Evolutionary conservation across 1,284 basidiomycete genomes (phyloP), one percentile per base, ranked within the genome.

Genomic region (Cutaneotrichosporon cavernicola): DNA sequence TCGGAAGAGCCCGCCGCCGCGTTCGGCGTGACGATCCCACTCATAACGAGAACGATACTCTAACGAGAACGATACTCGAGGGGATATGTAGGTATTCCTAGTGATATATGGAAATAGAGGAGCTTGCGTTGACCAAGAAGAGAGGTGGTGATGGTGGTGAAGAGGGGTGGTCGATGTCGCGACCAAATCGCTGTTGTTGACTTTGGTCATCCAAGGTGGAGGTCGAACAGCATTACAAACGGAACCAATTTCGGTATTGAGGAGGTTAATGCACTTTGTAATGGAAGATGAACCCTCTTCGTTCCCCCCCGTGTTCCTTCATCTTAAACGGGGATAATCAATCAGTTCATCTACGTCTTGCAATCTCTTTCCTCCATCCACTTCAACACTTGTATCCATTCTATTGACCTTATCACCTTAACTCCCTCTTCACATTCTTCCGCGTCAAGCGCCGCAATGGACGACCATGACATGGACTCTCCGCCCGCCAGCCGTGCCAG

Each of bases 401-500:
- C 40, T 43, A 43, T 18, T 43, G 40, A 16, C 47, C 22, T 49
- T 31, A 51, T 13, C 50, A 5, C 22, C 31, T 51, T 26, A 8
- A n/a, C 16, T 47, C 46, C 16, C 31, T 16, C 51, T 34, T 16
- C 8, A 36, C 11, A 13, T 13, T 36, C 52, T 4, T 14, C 18
- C 14, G 18, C 10, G 52, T 34, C 43, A 46, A 46, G 18, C 43
- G 43, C 43, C n/a, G 26, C 10, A 22, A 57, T 57, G 56, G 56
- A 57, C 40, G 56, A 57, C 56, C 26, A 31, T 8, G 56, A 57
- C 18, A 43, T 57, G n/a, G 56, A 57, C 21, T 6, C 56, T 14
- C 40, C 56, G 26, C 56, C 34, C 5, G 9, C 10, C 49, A 13
- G 49, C 49, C 22, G 22, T 18, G 22, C 11, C 26, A 11, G 9